Evolutionary conservation across 2,329 filamentous ascomycete species (phyloP).

Genomic region (Botrytis tulipae): DNA sequence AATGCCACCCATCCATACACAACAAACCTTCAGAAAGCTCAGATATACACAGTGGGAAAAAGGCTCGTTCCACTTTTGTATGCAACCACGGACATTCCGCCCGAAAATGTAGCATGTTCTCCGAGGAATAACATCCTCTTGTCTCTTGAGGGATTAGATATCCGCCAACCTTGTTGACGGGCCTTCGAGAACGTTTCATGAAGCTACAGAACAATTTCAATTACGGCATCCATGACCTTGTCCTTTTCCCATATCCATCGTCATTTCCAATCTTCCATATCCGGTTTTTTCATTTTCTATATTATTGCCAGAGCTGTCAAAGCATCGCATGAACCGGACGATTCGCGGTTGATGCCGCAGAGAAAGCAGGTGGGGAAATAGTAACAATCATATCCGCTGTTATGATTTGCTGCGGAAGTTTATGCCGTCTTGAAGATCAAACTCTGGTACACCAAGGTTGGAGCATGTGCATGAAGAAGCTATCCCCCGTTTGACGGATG

Average conservation of each 20-base stretch:
- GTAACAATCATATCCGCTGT: not conserved
- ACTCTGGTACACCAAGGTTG: slow-evolving; percentile 6
- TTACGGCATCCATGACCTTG: slow-evolving; percentile 11
- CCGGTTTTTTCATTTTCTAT: not conserved
- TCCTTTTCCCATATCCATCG: not conserved
- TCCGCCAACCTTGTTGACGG: slow-evolving; percentile 32
- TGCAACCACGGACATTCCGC: not conserved
- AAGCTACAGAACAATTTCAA: slow-evolving; percentile 11
- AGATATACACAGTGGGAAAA: not conserved
- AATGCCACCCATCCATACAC: not conserved
- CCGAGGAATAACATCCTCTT: not conserved
- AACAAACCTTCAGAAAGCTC: not conserved
- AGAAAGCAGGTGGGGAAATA: slow-evolving; percentile 6
- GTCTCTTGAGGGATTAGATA: slow-evolving; percentile 1
- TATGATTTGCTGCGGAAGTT: slow-evolving; percentile 16
- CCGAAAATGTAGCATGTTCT: not conserved
- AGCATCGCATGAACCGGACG: slow-evolving; percentile 17
- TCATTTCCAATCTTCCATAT: slow-evolving; percentile 7
- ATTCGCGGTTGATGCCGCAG: slow-evolving; percentile 8
- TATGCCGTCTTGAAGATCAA: slow-evolving; percentile 17
- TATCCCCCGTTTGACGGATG: not conserved
- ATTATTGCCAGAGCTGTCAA: not conserved
- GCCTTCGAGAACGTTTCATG: slow-evolving; percentile 38
- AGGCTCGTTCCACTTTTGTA: not conserved
- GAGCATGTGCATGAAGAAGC: slow-evolving; percentile 8